Base-by-base conservation (phyloP, 2,329 filamentous ascomycete species). In the Microsporum ferrugineum region DNA sequence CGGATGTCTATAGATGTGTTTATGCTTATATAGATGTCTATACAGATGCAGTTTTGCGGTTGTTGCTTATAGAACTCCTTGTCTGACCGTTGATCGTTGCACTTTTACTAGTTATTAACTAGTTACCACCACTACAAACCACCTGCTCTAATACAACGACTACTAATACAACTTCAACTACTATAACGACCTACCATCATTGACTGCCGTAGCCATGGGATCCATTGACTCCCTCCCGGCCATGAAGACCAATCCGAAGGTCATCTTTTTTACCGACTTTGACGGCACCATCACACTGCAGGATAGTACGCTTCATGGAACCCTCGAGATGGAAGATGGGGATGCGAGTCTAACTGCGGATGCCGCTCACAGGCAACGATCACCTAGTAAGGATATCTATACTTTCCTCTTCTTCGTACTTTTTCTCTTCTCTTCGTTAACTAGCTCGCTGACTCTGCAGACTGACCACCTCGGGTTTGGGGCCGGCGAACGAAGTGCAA, bases 191-290 rank as follows among this genome's bases (percentile, higher is more conserved):
- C 17, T 31, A 53, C 27, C 29, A 10, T 53, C 51, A 29, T 36
- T 23, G 51, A n/a, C 14, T 17, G 51, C 51, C 33, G 33, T 34
- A 14, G 51, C 29, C 49, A 64, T 64, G 64, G 64, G 64, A 45
- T 63, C 61, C 38, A 49, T 61, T 27, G 61, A 63, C 8, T 62
- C 63, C 12, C 71, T 76, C 41, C 73, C 74, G 27, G 76, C 76
- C 31, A 71, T 80, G 67, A 70, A 74, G 63, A 75, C 72, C 62
- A 85, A 88, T 72, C 91, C 91, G 58, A 88, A 90, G 77, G 88
- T 89, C 79, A 91, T 99, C 79, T 96, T 99, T 83, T 97, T 97
- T 80, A 96, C 91, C 68, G 94, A 99, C 78, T 97, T 97, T 72
- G 94, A 99, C 76, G 94, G 94, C 70, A 97, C 91, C 60, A 92